phyloP scores from a whole-genome alignment of 331 rosid species.

The Telfairia occidentalis region DNA sequence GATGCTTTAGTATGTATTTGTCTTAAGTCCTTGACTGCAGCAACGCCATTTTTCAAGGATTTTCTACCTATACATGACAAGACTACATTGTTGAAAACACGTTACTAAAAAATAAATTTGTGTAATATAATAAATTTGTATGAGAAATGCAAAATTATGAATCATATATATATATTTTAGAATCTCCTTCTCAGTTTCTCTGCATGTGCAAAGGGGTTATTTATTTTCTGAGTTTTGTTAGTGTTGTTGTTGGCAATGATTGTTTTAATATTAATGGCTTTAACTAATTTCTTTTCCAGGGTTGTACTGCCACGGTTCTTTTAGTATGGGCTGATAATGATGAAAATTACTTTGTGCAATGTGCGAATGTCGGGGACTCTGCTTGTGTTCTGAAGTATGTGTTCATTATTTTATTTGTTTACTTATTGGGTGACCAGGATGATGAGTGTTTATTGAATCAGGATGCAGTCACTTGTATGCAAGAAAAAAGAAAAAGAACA shows the following conservation, averaged over 20 bases:
- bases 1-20: background rate
- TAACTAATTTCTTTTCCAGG: constrained; percentile 39
- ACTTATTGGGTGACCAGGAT: constrained; percentile 14
- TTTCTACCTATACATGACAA: background rate
- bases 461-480: constrained; percentile 16
- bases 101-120: background rate
- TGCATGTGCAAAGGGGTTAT: background rate
- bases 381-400: constrained; percentile 71
- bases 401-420: constrained; percentile 10
- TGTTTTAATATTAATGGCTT: background rate
- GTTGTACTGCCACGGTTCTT: constrained; percentile 96
- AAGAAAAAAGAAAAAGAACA: background rate
- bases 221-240: background rate
- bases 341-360: constrained; percentile 63
- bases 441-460: background rate
- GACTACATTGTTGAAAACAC: background rate
- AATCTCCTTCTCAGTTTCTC: background rate
- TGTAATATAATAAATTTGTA: background rate
- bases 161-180: background rate
- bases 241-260: constrained; percentile 12
- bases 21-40: background rate
- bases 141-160: background rate
- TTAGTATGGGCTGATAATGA: constrained; percentile 67
- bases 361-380: constrained; percentile 98
- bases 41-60: background rate